These are phyloP conservation scores for Cercospora berteroae DNA, from an alignment of 2,329 filamentous ascomycete species.

Conservation along the genomic window DNA sequence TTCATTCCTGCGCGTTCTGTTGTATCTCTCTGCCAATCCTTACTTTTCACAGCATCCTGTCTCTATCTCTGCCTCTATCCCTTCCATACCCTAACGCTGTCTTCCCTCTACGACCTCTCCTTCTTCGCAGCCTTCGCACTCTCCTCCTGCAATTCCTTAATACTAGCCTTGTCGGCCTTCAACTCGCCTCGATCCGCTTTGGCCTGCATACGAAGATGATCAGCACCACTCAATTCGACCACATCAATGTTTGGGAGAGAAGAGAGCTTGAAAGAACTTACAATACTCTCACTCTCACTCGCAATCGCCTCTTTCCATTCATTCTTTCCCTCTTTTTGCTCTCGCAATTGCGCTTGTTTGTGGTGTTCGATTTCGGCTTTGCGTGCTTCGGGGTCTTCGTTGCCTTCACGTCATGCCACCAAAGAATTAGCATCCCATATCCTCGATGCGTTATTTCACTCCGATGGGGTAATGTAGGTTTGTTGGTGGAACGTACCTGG, in stretches of 20 bases:
- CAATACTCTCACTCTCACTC: slow-evolving; percentile 73
- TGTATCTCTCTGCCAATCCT: not conserved
- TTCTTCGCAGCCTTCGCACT: slow-evolving; percentile 35
- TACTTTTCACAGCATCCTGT: not conserved
- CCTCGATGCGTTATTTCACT: too few relatives aligned
- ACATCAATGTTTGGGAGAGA: too few relatives aligned
- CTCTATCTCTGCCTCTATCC: not conserved
- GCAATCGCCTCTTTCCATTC: slow-evolving; percentile 78
- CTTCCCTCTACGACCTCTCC: slow-evolving; percentile 18
- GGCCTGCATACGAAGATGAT: slow-evolving; percentile 23
- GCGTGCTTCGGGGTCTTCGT: slow-evolving; percentile 39
- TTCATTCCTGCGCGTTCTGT: not conserved
- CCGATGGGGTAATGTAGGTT: not conserved
- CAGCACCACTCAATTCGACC: too few relatives aligned
- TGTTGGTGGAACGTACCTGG: slow-evolving; percentile 40
- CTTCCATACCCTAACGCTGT: not conserved
- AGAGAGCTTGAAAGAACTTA: too few relatives aligned
- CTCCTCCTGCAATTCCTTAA: slow-evolving; percentile 39
- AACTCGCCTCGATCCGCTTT: slow-evolving; percentile 40
- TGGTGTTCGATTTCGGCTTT: slow-evolving; percentile 46
- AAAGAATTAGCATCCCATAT: too few relatives aligned
- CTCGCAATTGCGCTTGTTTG: slow-evolving; percentile 62
- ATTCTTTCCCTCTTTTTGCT: slow-evolving; percentile 58
- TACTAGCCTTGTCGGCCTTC: slow-evolving; percentile 31
- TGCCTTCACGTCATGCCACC: not conserved